These are phyloP conservation scores for Millerago galiae DNA, from an alignment of 805 yeast genomes.

Conservation along the genomic window DNA sequence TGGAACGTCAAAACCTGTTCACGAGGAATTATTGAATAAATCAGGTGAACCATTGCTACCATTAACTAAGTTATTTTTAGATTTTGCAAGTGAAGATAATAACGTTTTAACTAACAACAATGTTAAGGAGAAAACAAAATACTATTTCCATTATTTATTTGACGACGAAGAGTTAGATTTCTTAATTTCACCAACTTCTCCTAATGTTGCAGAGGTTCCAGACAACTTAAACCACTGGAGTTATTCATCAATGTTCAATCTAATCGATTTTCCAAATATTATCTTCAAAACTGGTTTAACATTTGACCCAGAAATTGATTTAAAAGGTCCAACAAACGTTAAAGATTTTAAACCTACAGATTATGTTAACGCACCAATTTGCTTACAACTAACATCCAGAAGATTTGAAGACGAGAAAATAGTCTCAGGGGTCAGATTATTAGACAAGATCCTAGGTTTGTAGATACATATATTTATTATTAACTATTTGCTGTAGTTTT, in stretches of 20 bases:
- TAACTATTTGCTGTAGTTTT: slow-evolving; percentile 32
- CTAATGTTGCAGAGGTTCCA: slow-evolving; percentile 65
- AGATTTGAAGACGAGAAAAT: slow-evolving; percentile 45
- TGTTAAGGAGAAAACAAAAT: slow-evolving; percentile 52
- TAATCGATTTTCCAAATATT: slow-evolving; percentile 67
- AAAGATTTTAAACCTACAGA: slow-evolving; percentile 22
- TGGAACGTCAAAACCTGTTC: slow-evolving; percentile 50
- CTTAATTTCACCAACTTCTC: slow-evolving; percentile 58
- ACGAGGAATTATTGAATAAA: slow-evolving; percentile 43
- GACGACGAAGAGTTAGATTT: slow-evolving; percentile 55
- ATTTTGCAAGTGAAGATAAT: slow-evolving; percentile 49
- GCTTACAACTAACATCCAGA: slow-evolving; percentile 43
- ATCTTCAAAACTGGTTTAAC: slow-evolving; percentile 56
- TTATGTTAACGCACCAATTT: slow-evolving; percentile 39
- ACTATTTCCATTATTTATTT: slow-evolving; percentile 47
- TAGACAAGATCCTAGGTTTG: slow-evolving; percentile 27
- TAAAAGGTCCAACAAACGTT: slow-evolving; percentile 30
- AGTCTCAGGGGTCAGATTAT: slow-evolving; percentile 38
- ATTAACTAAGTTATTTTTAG: slow-evolving; percentile 56
- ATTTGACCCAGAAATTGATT: slow-evolving; percentile 51
- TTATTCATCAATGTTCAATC: slow-evolving; percentile 67
- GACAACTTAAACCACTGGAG: slow-evolving; percentile 69
- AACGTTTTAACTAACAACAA: slow-evolving; percentile 55
- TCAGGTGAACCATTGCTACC: slow-evolving; percentile 69
- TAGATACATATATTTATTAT: slow-evolving; percentile 22